Evolutionary conservation across 768 basidiomycete genomes (phyloP).

Genomic region (Cubamyces sp.): DNA sequence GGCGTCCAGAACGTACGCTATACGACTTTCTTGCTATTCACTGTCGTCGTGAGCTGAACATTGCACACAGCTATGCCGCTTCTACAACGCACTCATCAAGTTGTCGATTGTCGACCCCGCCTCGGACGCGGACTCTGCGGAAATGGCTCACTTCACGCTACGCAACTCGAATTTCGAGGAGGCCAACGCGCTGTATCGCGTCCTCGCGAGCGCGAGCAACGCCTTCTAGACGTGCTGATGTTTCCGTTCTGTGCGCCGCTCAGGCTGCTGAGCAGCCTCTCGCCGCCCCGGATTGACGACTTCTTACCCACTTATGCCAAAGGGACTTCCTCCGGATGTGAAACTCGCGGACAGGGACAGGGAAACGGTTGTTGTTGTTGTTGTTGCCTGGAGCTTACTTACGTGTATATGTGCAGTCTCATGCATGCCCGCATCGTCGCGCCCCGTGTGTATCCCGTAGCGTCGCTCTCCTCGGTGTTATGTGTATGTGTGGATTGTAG

Average conservation of each 20-base stretch:
- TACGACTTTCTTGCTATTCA: not conserved
- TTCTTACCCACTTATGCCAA: not conserved
- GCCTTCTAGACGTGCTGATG: slow-evolving; percentile 27
- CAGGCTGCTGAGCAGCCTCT: not conserved
- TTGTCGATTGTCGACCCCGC: slow-evolving; percentile 63
- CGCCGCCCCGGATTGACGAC: not conserved
- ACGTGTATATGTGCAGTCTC: not conserved
- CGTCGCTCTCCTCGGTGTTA: slow-evolving; percentile 13
- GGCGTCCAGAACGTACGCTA: slow-evolving; percentile 70
- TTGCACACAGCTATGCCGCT: slow-evolving; percentile 65
- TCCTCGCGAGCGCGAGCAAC: slow-evolving; percentile 50
- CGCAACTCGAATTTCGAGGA: slow-evolving; percentile 76
- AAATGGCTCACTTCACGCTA: slow-evolving; percentile 79
- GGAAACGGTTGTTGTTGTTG: too few relatives aligned
- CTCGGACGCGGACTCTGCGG: slow-evolving; percentile 66
- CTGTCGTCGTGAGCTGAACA: not conserved
- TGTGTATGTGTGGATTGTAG: not conserved
- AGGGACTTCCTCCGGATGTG: too few relatives aligned
- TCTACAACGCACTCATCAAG: slow-evolving; percentile 73
- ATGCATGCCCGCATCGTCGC: not conserved
- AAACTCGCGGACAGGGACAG: too few relatives aligned
- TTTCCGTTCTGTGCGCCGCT: not conserved
- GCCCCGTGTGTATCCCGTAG: slow-evolving; percentile 18
- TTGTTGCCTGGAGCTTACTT: not conserved
- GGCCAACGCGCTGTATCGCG: slow-evolving; percentile 72